A percentile compares a stretch with the other conserved stretches of the same genome.
phyloP scores from a whole-genome alignment of 306 rosid genomes.

The Nissolia schottii region DNA sequence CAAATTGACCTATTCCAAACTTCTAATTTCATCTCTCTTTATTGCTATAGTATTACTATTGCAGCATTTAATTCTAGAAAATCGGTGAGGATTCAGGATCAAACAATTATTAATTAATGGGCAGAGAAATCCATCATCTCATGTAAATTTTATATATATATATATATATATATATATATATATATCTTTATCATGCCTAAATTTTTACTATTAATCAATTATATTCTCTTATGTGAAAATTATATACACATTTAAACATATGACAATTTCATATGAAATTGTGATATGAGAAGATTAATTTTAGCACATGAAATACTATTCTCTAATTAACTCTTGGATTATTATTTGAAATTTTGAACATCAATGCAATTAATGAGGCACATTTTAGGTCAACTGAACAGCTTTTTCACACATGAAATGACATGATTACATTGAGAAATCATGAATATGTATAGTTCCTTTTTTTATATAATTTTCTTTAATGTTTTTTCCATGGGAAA shows the following conservation, averaged over 20 bases:
- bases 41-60: neutral
- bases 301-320: neutral
- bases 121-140: no score
- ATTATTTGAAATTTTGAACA: conserved; percentile 11
- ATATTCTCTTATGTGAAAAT: no score
- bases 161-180: no score
- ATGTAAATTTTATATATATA: no score
- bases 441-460: no score
- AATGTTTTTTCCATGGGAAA: neutral
- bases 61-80: conserved; percentile 21
- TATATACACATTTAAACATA: no score
- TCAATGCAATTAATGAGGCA: conserved; percentile 10
- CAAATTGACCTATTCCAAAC: conserved; percentile 35
- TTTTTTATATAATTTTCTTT: neutral
- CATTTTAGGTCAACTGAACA: neutral
- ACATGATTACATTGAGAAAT: neutral
- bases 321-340: conserved; percentile 8
- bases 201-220: no score
- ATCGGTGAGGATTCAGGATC: conserved; percentile 19
- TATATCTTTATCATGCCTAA: no score
- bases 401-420: conserved; percentile 2
- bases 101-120: no score
- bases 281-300: no score
- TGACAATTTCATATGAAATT: no score
- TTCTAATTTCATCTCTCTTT: neutral